Percentiles rank a stretch among this genome's conserved stretches.
These are phyloP conservation scores for Davidsoniella australis DNA, from an alignment of 2,329 filamentous ascomycete genomes.

Conservation along the genomic window DNA sequence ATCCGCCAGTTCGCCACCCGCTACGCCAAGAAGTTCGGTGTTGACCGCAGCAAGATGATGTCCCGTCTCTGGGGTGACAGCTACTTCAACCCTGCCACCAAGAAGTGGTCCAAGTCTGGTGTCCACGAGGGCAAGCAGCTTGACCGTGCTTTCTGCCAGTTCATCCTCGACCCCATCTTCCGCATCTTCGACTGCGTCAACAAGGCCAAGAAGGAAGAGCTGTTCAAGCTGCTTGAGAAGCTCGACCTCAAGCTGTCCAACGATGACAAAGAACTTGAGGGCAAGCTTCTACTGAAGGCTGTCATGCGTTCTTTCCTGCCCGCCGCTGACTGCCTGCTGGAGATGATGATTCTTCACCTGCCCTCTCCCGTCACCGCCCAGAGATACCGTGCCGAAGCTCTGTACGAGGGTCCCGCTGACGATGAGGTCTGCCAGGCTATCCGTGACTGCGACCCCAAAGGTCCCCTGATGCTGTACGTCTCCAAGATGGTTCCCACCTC, in stretches of 20 bases:
- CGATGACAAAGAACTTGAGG: slow-evolving; percentile 86
- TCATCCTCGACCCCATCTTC: slow-evolving; percentile 99
- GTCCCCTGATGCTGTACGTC: slow-evolving; percentile 98
- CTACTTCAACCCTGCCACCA: slow-evolving; percentile 99
- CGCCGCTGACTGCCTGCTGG: slow-evolving; percentile 89
- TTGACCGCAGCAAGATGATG: slow-evolving; percentile 99
- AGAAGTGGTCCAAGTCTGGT: slow-evolving; percentile 94
- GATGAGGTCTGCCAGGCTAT: slow-evolving; percentile 90
- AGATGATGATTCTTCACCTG: slow-evolving; percentile 99
- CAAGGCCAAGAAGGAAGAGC: slow-evolving; percentile 97
- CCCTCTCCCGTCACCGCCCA: slow-evolving; percentile 92
- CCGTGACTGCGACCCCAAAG: slow-evolving; percentile 96
- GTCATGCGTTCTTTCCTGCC: slow-evolving; percentile 99
- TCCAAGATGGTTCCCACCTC: slow-evolving; percentile 99
- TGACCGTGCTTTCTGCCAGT: slow-evolving; percentile 99
- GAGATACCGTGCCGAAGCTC: slow-evolving; percentile 93
- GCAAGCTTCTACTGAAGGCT: slow-evolving; percentile 94
- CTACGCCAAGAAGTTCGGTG: slow-evolving; percentile 99
- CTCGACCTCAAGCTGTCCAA: slow-evolving; percentile 76
- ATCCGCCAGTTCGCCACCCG: slow-evolving; percentile 89
- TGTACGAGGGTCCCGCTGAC: slow-evolving; percentile 93
- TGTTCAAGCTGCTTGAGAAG: slow-evolving; percentile 69
- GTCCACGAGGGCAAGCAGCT: slow-evolving; percentile 73
- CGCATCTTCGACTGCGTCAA: slow-evolving; percentile 92
- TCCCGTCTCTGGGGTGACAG: slow-evolving; percentile 99